Evolutionary conservation across 352 stramenopile species (phyloP).

Genomic region (Globisporangium viniferum): DNA sequence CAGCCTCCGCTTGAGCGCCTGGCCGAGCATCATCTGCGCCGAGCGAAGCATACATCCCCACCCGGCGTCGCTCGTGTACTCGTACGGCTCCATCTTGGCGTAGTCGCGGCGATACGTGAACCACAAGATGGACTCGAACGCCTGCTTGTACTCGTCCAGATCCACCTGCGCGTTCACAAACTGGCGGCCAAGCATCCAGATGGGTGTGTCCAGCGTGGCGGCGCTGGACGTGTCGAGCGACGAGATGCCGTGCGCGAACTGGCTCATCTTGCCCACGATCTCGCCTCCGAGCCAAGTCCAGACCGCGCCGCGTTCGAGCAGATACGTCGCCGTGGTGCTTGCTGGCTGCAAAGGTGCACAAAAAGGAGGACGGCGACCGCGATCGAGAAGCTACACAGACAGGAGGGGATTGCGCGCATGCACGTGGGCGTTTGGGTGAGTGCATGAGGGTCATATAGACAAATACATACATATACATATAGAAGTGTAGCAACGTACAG

Average conservation of each 20-base stretch:
- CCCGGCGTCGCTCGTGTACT: constrained; percentile 89
- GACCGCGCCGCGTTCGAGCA: constrained; percentile 17
- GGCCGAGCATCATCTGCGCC: constrained; percentile 93
- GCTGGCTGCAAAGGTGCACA: not conserved
- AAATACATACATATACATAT: not conserved
- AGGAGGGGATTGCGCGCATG: not conserved
- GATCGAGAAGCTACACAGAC: not conserved
- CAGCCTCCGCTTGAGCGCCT: constrained; percentile 84
- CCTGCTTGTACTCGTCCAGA: constrained; percentile 47
- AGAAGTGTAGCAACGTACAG: not conserved
- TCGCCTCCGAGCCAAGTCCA: constrained; percentile 40
- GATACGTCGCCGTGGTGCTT: constrained; percentile 19
- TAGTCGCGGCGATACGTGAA: constrained; percentile 91
- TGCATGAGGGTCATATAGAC: too few species aligned
- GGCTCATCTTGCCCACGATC: constrained; percentile 59
- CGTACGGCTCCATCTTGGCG: constrained; percentile 82
- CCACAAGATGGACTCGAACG: constrained; percentile 78
- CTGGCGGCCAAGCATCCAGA: constrained; percentile 45
- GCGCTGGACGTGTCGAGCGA: constrained; percentile 51
- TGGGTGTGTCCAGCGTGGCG: constrained; percentile 30
- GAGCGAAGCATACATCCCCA: constrained; percentile 97
- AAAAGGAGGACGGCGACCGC: not conserved
- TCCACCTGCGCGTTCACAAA: constrained; percentile 36
- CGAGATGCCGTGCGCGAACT: constrained; percentile 82
- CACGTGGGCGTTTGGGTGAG: not conserved